These are phyloP conservation scores for Salvia hispanica DNA, from an alignment of 257 asterid species.

Conservation along the genomic window DNA sequence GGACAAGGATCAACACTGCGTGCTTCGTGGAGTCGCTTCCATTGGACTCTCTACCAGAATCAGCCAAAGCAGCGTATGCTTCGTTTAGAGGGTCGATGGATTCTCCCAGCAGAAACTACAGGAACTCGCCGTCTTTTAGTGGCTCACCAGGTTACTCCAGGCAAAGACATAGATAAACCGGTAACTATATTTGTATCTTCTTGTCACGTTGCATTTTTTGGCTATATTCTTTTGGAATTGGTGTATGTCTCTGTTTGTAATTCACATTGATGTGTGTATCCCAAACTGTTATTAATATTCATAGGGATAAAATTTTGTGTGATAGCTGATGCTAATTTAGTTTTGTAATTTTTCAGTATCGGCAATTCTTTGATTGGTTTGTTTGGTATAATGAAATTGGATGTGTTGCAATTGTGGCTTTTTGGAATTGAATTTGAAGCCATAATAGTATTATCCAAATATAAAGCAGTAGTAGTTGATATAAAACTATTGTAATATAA, in stretches of 20 bases:
- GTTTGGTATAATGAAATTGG: no score
- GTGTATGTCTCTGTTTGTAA: slow-evolving; percentile 43
- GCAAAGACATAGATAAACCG: slow-evolving; percentile 73
- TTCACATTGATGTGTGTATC: slow-evolving; percentile 10
- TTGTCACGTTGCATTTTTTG: neutral
- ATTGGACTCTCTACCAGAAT: slow-evolving; percentile 82
- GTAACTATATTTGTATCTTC: slow-evolving; percentile 16
- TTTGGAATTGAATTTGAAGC: no score
- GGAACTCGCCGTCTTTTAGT: slow-evolving; percentile 51
- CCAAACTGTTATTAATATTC: slow-evolving; percentile 22
- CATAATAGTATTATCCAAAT: no score
- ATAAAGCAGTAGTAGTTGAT: no score
- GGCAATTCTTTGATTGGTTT: neutral
- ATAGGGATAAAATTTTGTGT: slow-evolving; percentile 18
- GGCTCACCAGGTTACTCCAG: slow-evolving; percentile 80
- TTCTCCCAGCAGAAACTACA: slow-evolving; percentile 67
- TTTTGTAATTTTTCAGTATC: slow-evolving; percentile 5
- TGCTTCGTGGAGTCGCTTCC: slow-evolving; percentile 90
- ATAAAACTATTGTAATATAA: no score
- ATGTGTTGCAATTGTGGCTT: no score
- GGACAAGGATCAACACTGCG: slow-evolving; percentile 91
- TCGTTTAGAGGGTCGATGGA: slow-evolving; percentile 77
- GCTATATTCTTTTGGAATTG: slow-evolving; percentile 39
- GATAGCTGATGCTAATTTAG: neutral
- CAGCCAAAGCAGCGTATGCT: slow-evolving; percentile 98